Conservation (phyloP, 2,329 filamentous ascomycete genomes). For the Clarireedia monteithiana region DNA sequence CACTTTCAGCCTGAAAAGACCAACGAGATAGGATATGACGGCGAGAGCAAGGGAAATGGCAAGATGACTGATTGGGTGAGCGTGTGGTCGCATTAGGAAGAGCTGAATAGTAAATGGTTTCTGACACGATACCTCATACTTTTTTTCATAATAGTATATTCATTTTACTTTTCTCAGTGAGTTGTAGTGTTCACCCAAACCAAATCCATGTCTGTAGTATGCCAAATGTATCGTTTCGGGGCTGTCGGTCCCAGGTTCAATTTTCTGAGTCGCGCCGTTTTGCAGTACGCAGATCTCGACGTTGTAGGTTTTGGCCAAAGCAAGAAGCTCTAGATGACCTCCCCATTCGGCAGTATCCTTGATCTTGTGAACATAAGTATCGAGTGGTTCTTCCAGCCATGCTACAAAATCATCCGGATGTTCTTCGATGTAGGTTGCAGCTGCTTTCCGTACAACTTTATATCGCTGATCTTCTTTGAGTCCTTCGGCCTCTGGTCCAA, state of each 20-base stretch:
- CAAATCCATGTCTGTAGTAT: conserved; percentile 91
- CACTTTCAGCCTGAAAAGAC: conserved; percentile 45
- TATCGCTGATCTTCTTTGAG: conserved; percentile 43
- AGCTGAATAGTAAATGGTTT: neutral
- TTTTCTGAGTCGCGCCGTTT: conserved; percentile 71
- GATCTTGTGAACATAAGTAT: conserved; percentile 67
- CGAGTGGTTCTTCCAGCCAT: conserved; percentile 77
- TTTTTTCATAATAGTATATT: conserved; percentile 5
- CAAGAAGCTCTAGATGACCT: conserved; percentile 81
- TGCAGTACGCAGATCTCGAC: conserved; percentile 81
- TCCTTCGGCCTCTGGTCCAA: conserved; percentile 28
- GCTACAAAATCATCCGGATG: conserved; percentile 76
- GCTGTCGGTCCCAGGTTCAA: conserved; percentile 45
- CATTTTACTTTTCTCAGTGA: conserved; percentile 51
- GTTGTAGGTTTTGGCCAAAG: conserved; percentile 72
- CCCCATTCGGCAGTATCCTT: conserved; percentile 91
- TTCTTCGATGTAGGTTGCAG: conserved; percentile 67
- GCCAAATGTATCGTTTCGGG: conserved; percentile 69
- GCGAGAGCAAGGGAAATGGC: conserved; percentile 39
- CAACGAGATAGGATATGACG: conserved; percentile 38
- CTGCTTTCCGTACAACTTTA: conserved; percentile 57
- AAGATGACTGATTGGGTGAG: conserved; percentile 45
- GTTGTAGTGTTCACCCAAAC: conserved; percentile 95
- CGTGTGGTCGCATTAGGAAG: conserved; percentile 39
- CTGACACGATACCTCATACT: neutral